A percentile compares a stretch with the other conserved stretches of the same genome.
Evolutionary conservation across 2,329 filamentous ascomycete genomes (phyloP).

Genomic region (Pyrenophora tritici-repentis): DNA sequence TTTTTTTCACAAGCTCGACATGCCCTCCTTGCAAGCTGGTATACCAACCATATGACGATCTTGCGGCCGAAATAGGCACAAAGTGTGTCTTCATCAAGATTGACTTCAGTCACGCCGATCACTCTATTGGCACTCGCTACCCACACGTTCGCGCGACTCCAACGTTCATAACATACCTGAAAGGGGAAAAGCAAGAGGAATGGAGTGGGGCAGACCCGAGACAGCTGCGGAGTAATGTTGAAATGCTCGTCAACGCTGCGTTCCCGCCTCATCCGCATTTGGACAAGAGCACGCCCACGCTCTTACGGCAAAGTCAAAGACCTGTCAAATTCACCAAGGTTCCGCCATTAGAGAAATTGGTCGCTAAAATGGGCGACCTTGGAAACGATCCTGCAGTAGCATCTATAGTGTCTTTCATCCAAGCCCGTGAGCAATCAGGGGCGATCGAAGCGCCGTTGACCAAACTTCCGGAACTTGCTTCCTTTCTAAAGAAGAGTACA

Average conservation of each 20-base stretch:
- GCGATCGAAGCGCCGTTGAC: conserved; percentile 72
- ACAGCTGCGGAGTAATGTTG: conserved; percentile 71
- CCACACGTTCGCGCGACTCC: conserved; percentile 73
- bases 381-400: conserved; percentile 66
- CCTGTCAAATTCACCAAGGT: conserved; percentile 78
- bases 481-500: conserved; percentile 63
- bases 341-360: conserved; percentile 81
- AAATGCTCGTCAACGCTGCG: conserved; percentile 74
- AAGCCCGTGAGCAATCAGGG: conserved; percentile 61
- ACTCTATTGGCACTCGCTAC: conserved; percentile 67
- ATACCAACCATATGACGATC: conserved; percentile 79
- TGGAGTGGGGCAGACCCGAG: conserved; percentile 79
- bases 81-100: conserved; percentile 79
- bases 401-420: conserved; percentile 72
- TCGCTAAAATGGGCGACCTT: conserved; percentile 72
- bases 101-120: conserved; percentile 70
- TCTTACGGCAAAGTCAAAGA: conserved; percentile 66
- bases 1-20: conserved; percentile 91
- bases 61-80: conserved; percentile 73
- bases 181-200: conserved; percentile 73
- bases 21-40: conserved; percentile 83
- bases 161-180: conserved; percentile 85
- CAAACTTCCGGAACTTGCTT: conserved; percentile 67
- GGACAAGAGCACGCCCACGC: conserved; percentile 69
- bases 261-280: conserved; percentile 77